Evolutionary conservation across 2,329 filamentous ascomycete species (phyloP).

Genomic region (Thyridium curvatum): DNA sequence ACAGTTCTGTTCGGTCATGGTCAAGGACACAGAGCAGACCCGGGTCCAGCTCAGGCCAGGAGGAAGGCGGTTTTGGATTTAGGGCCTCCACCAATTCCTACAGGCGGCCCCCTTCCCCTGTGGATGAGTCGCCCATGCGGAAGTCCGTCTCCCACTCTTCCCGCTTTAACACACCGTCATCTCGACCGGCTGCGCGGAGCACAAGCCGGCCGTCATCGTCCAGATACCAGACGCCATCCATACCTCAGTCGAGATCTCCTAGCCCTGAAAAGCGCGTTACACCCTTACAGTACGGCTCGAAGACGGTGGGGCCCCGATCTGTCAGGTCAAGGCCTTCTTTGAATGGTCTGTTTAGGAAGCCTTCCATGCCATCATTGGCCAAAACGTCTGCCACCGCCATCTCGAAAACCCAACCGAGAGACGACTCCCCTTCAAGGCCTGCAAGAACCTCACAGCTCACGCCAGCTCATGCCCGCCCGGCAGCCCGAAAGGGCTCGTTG

Average conservation of each 20-base stretch:
- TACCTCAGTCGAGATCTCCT: constrained; percentile 24
- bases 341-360: constrained; percentile 49
- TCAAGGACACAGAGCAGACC: constrained; percentile 47
- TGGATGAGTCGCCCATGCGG: constrained; percentile 35
- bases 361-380: constrained; percentile 37
- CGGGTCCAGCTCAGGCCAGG: constrained; percentile 46
- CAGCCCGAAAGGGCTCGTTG: constrained; percentile 30
- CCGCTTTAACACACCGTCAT: constrained; percentile 26
- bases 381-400: constrained; percentile 13
- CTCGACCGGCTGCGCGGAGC: constrained; percentile 14
- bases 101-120: constrained; percentile 33
- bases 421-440: constrained; percentile 11
- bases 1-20: constrained; percentile 44
- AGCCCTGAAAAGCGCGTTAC: constrained; percentile 32
- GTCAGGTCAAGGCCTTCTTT: constrained; percentile 46
- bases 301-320: constrained; percentile 37
- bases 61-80: constrained; percentile 32
- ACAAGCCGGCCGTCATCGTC: constrained; percentile 15
- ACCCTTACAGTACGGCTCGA: constrained; percentile 34
- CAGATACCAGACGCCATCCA: constrained; percentile 17
- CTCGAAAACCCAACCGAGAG: constrained; percentile 2
- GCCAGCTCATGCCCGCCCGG: constrained; percentile 4
- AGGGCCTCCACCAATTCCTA: constrained; percentile 37
- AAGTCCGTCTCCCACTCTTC: constrained; percentile 22
- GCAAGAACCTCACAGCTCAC: no score